Conservation (phyloP, 345 rosid species). For the Erodium maritimum region DNA sequence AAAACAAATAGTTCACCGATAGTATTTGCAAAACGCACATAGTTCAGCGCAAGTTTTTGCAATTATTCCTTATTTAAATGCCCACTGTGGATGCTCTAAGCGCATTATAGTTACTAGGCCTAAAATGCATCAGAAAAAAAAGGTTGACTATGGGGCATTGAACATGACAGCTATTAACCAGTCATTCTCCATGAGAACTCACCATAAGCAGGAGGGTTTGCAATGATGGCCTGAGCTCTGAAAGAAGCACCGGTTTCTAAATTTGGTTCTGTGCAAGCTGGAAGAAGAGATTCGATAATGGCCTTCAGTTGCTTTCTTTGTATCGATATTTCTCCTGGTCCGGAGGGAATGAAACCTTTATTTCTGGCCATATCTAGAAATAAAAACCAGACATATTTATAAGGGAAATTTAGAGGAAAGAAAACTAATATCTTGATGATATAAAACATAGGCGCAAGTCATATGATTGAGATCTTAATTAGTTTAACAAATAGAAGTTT, state of each 20-base stretch:
- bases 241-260: conserved; percentile 57
- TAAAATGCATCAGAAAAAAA: not conserved
- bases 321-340: conserved; percentile 80
- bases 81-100: too few relatives aligned
- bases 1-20: too few relatives aligned
- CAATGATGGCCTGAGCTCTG: conserved; percentile 93
- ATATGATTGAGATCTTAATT: not conserved
- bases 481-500: too few relatives aligned
- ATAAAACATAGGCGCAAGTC: not conserved
- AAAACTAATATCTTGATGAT: not conserved
- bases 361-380: conserved; percentile 89
- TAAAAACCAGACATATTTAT: conserved; percentile 4
- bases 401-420: not conserved
- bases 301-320: conserved; percentile 89
- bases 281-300: conserved; percentile 91
- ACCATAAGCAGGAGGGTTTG: conserved; percentile 99
- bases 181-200: conserved; percentile 9
- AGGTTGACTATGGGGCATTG: not conserved
- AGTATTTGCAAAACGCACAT: too few relatives aligned
- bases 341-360: conserved; percentile 91
- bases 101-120: not conserved
- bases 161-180: not conserved
- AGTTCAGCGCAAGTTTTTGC: too few relatives aligned
- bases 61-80: too few relatives aligned
- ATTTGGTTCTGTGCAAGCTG: conserved; percentile 87